Evolutionary conservation across 768 basidiomycete genomes (phyloP).

Genomic region (Panellus pusillus): DNA sequence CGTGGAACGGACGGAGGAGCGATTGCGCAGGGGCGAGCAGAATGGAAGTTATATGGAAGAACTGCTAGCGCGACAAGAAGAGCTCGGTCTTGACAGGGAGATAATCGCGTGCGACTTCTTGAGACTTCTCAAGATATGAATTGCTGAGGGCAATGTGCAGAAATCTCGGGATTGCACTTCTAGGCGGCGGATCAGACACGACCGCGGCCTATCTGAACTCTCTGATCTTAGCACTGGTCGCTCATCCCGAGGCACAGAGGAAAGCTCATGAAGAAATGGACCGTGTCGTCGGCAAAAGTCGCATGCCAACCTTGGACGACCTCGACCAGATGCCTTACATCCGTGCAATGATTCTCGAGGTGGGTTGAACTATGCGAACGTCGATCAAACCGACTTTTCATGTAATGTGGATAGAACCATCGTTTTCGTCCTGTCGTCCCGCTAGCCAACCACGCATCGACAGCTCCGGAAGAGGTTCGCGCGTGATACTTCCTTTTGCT

Average conservation of each 20-base stretch:
- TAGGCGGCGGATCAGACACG: constrained; percentile 33
- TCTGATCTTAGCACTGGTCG: constrained; percentile 25
- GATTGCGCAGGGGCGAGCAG: constrained; percentile 26
- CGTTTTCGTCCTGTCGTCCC: not conserved
- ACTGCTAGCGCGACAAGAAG: constrained; percentile 19
- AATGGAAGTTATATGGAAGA: constrained; percentile 35
- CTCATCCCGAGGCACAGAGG: constrained; percentile 26
- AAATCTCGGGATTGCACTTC: constrained; percentile 29
- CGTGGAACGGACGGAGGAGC: constrained; percentile 24
- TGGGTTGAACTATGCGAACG: not conserved
- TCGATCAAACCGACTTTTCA: not conserved
- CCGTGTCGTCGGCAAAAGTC: constrained; percentile 23
- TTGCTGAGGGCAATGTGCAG: not conserved
- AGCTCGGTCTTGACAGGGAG: not conserved
- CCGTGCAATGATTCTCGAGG: constrained; percentile 24
- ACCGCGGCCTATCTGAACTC: constrained; percentile 25
- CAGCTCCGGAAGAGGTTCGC: not conserved
- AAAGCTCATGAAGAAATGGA: constrained; percentile 29
- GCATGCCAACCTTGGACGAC: constrained; percentile 23
- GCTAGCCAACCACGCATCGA: not conserved
- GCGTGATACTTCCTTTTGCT: not conserved
- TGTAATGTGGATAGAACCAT: not conserved
- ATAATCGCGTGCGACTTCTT: not conserved
- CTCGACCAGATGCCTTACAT: constrained; percentile 23
- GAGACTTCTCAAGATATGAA: not conserved